These are phyloP conservation scores for Psilocybe cubensis DNA, from an alignment of 768 basidiomycete species.

Conservation along the genomic window DNA sequence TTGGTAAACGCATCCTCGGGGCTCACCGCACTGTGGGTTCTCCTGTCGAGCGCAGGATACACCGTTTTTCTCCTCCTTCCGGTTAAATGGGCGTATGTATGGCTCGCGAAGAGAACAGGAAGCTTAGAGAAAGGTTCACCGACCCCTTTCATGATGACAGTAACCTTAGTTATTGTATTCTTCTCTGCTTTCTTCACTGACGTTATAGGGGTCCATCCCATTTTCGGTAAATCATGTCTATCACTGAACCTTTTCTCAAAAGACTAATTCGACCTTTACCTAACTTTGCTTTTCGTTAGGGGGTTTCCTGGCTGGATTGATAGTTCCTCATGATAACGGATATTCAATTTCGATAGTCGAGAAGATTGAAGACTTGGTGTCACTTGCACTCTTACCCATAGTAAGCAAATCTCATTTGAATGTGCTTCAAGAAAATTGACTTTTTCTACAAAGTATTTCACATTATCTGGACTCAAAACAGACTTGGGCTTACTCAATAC, in stretches of 20 bases:
- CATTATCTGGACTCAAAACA: constrained; percentile 63
- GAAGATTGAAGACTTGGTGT: constrained; percentile 87
- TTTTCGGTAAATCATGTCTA: constrained; percentile 54
- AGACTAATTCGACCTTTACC: not conserved
- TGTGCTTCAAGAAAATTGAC: constrained; percentile 2
- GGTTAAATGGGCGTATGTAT: constrained; percentile 62
- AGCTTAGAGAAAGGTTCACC: constrained; percentile 76
- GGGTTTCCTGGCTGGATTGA: constrained; percentile 83
- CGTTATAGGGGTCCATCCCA: constrained; percentile 78
- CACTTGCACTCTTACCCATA: constrained; percentile 75
- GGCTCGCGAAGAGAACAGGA: constrained; percentile 69
- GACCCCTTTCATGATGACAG: constrained; percentile 75
- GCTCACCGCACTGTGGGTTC: constrained; percentile 79
- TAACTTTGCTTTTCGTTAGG: constrained; percentile 41
- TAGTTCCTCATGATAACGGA: constrained; percentile 83
- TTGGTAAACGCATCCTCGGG: constrained; percentile 79
- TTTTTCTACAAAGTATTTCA: constrained; percentile 15
- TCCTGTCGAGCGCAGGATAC: constrained; percentile 71
- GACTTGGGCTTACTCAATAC: constrained; percentile 78
- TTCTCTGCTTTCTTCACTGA: constrained; percentile 83
- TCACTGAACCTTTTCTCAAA: constrained; percentile 1
- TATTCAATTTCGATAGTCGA: constrained; percentile 81
- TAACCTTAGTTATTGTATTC: constrained; percentile 75
- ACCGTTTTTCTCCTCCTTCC: constrained; percentile 71
- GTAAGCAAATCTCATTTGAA: constrained; percentile 40